phyloP scores from a whole-genome alignment of 2,329 filamentous ascomycete genomes.

The Ophiostoma sp. region DNA sequence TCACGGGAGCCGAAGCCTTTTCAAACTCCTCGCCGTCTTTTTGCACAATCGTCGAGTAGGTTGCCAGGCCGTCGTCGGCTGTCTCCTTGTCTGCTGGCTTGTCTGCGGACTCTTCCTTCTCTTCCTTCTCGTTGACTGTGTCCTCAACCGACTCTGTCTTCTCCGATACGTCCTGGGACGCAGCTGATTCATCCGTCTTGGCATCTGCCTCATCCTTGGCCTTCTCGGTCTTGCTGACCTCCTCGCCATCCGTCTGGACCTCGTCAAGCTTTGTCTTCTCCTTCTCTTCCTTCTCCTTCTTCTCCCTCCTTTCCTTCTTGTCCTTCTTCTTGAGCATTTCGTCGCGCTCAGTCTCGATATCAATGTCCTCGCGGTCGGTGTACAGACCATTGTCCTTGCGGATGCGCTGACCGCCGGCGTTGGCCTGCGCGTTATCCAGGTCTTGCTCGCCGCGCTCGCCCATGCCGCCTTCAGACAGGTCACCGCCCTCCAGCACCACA shows the following conservation, averaged over 20 bases:
- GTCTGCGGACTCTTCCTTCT: neutral
- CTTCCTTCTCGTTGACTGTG: neutral
- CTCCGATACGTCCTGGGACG: neutral
- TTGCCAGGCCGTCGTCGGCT: conserved; percentile 24
- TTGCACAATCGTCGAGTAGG: conserved; percentile 29
- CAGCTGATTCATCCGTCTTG: neutral
- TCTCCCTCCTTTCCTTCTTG: conserved; percentile 21
- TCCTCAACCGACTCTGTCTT: neutral
- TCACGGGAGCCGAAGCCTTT: conserved; percentile 29
- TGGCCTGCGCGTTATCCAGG: conserved; percentile 52
- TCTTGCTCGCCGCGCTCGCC: conserved; percentile 51
- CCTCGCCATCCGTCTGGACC: conserved; percentile 15
- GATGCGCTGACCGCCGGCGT: conserved; percentile 44
- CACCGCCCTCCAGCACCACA: conserved; percentile 52
- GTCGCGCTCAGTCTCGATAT: conserved; percentile 26
- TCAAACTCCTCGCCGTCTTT: conserved; percentile 33
- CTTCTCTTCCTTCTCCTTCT: conserved; percentile 30
- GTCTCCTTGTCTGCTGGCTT: conserved; percentile 6
- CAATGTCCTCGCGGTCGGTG: conserved; percentile 25
- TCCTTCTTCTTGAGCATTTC: conserved; percentile 26
- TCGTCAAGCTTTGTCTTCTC: conserved; percentile 27
- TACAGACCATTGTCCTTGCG: conserved; percentile 29
- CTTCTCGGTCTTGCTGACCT: conserved; percentile 29
- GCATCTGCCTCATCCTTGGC: conserved; percentile 29
- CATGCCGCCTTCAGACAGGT: conserved; percentile 51